These are phyloP conservation scores for Viridothelium virens DNA, from an alignment of 495 filamentous ascomycete species.

Conservation along the genomic window DNA sequence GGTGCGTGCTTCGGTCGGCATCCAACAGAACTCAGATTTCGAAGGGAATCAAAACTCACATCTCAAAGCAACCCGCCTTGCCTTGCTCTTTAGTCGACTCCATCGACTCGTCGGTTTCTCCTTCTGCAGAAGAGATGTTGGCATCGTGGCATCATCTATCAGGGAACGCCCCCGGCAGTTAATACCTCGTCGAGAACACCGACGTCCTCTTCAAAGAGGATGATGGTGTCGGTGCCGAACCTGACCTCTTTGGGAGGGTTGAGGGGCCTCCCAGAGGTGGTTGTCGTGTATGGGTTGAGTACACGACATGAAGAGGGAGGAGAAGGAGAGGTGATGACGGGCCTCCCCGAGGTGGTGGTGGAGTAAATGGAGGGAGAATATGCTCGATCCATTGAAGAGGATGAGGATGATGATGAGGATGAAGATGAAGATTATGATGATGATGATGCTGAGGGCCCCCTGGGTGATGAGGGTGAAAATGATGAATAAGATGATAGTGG, in stretches of 20 bases:
- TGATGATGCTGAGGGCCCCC: too few relatives aligned
- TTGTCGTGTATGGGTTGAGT: background rate
- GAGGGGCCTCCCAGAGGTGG: background rate
- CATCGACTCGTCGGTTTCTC: background rate
- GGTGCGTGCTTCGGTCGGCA: background rate
- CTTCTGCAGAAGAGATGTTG: background rate
- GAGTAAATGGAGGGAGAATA: conserved; percentile 2
- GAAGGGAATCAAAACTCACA: background rate
- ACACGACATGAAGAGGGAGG: background rate
- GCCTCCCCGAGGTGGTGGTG: background rate
- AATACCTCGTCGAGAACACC: background rate
- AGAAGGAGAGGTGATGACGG: background rate
- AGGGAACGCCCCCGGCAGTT: background rate
- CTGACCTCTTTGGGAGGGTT: background rate
- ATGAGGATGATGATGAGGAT: background rate
- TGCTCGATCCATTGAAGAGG: background rate
- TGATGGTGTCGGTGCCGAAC: background rate
- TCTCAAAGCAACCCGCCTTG: background rate
- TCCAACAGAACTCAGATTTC: background rate
- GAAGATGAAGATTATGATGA: background rate
- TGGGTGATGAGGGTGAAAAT: too few relatives aligned
- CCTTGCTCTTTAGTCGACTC: background rate
- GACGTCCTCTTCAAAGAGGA: background rate
- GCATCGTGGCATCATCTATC: background rate
- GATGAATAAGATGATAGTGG: too few relatives aligned